phyloP scores from a whole-genome alignment of 1,139 yeast genomes.

The Hemisphaericaspora xylanilytica region DNA sequence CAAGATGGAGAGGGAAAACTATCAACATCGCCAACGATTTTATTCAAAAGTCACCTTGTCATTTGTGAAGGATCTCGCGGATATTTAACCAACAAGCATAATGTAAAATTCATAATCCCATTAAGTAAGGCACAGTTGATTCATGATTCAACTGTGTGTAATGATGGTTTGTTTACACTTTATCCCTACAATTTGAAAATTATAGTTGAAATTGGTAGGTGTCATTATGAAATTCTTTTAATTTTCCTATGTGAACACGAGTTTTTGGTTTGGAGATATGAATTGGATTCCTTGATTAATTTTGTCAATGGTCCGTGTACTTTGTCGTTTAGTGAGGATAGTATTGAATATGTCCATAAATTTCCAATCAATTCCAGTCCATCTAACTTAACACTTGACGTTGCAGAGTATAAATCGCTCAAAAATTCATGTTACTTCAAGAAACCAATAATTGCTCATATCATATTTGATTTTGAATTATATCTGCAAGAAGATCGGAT shows the following conservation, averaged over 20 bases:
- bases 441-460: background rate
- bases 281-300: constrained; percentile 30
- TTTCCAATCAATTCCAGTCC: constrained; percentile 18
- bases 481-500: background rate
- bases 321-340: constrained; percentile 29
- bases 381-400: constrained; percentile 14
- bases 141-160: constrained; percentile 23
- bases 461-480: constrained; percentile 2
- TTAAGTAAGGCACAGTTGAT: constrained; percentile 33
- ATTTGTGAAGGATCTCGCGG: constrained; percentile 20
- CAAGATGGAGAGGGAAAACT: constrained; percentile 19
- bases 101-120: constrained; percentile 49
- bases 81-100: constrained; percentile 15
- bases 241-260: constrained; percentile 36
- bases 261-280: constrained; percentile 39
- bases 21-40: constrained; percentile 34
- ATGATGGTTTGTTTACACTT: constrained; percentile 35
- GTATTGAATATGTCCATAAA: constrained; percentile 7
- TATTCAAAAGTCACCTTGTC: constrained; percentile 53
- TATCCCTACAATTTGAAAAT: constrained; percentile 39
- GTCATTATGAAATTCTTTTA: constrained; percentile 47
- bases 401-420: constrained; percentile 5
- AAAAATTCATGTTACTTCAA: constrained; percentile 19
- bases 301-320: constrained; percentile 42
- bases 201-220: constrained; percentile 40